Evolutionary conservation across 768 basidiomycete genomes (phyloP), one percentile per base, ranked within the genome.

Genomic region (Dacryopinax primogenitus): DNA sequence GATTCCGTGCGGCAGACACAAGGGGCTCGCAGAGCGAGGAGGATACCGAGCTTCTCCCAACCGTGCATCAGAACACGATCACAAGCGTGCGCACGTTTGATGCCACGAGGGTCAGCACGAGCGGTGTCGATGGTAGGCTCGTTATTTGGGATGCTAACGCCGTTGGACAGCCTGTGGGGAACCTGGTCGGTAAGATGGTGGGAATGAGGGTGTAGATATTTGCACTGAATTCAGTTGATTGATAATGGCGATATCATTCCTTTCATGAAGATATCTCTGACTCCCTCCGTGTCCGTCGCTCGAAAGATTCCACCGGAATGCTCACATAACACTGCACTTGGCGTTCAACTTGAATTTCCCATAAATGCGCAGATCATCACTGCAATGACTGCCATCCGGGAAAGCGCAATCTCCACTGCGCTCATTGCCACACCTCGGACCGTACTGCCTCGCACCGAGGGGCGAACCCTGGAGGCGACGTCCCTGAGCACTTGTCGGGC

Each of bases 51-150:
- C 76, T 95, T 63, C 77, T 82, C 71, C 51, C 51, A 13, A 98
- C 96, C 15, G 82, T 96, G 62, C 96, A 98, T 73, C 96, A 98
- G 81, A 99, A 99, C 78, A 96, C 94, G 36, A 96, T 99, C 76
- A 97, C 92, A n/a, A 86, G 81, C 69, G 80, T 98, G 39, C 78
- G 92, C 65, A 78, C 89, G 30, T 96, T 89, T 71, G 86, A 86
- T 67, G 78, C 77, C 3, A 78, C 76, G 58, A 83, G 83, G 71
- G 87, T 99, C 67, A 92, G 89, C 74, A 96, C 94, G 21, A 86
- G 86, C 16, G 96, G 94, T 1, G 90, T 94, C 34, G 96, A 98
- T 76, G 96, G 96, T 1, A 86, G 85, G 72, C 76, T 99, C 68
- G 92, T 93, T 13, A 80, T 99, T 63, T 99, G 96, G 96, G 81